phyloP scores from a whole-genome alignment of 2,329 filamentous ascomycete genomes.

The Trichoderma hamatum region DNA sequence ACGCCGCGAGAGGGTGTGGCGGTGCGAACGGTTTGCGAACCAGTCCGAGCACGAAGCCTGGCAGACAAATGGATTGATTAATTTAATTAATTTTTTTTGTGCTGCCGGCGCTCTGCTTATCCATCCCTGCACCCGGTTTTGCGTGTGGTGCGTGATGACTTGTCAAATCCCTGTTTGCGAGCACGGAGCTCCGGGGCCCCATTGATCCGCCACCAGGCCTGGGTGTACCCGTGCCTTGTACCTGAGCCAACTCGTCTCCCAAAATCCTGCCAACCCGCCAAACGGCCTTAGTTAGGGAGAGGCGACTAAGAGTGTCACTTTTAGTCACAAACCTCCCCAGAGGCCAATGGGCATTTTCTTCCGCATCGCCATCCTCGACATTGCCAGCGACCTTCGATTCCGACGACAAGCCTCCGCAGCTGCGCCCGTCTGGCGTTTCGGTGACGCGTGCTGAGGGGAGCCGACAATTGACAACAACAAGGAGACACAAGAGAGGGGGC shows the following conservation, averaged over 20 bases:
- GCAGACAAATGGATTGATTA: background rate
- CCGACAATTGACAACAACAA: constrained; percentile 1
- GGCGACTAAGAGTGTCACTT: background rate
- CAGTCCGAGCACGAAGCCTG: constrained; percentile 13
- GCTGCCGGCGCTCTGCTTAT: background rate
- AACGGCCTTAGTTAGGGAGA: constrained; percentile 5
- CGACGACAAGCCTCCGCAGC: background rate
- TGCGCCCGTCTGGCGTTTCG: constrained; percentile 26
- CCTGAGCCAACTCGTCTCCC: constrained; percentile 17
- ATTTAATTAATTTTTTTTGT: background rate
- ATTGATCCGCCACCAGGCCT: constrained; percentile 23
- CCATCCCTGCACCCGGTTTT: background rate
- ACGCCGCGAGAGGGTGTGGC: constrained; percentile 9
- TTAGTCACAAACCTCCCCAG: background rate
- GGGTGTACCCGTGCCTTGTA: constrained; percentile 1
- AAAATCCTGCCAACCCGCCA: background rate
- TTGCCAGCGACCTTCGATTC: constrained; percentile 11
- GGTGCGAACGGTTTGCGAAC: constrained; percentile 22
- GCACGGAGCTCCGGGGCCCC: constrained; percentile 23
- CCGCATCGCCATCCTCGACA: constrained; percentile 8
- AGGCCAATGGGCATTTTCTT: constrained; percentile 16
- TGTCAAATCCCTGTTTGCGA: constrained; percentile 6
- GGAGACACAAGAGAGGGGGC: background rate
- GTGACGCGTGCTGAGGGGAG: constrained; percentile 27
- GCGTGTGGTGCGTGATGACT: constrained; percentile 8